Conservation (phyloP, 176 grass and related monocot genomes). For the Cenchrus fungigraminus region DNA sequence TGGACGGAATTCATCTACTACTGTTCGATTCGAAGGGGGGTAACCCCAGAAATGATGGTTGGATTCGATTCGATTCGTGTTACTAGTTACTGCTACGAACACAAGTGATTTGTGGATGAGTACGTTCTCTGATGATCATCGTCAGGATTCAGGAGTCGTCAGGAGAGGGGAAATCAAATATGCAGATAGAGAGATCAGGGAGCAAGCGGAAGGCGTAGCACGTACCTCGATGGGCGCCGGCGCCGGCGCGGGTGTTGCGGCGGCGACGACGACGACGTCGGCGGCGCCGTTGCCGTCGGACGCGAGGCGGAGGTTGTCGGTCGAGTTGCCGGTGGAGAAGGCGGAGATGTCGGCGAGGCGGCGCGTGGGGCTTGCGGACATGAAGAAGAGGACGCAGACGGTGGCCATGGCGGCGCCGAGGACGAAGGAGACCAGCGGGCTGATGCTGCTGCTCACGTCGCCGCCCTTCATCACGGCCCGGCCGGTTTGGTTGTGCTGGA, state of each 20-base stretch:
- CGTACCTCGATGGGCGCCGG: conserved; percentile 43
- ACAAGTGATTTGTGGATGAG: too few species aligned
- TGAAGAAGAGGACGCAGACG: conserved; percentile 77
- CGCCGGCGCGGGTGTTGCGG: neutral
- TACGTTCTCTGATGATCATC: too few species aligned
- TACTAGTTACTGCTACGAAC: too few species aligned
- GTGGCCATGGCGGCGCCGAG: conserved; percentile 80
- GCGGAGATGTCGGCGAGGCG: conserved; percentile 49
- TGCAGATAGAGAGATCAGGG: too few species aligned
- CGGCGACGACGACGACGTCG: neutral
- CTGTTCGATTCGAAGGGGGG: neutral
- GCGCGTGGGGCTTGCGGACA: conserved; percentile 53
- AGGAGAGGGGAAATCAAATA: too few species aligned
- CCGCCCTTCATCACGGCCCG: conserved; percentile 45
- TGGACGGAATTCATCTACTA: neutral
- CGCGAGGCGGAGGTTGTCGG: neutral
- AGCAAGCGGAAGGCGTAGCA: too few species aligned
- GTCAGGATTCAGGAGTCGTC: too few species aligned
- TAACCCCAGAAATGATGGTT: too few species aligned
- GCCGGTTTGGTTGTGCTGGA: too few species aligned
- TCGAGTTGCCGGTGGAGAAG: neutral
- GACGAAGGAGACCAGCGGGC: conserved; percentile 70
- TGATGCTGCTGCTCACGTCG: conserved; percentile 54
- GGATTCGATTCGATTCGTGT: neutral
- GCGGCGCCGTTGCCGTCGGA: neutral